Base-by-base conservation (phyloP, 257 asterid species). In the Coffea canephora region DNA sequence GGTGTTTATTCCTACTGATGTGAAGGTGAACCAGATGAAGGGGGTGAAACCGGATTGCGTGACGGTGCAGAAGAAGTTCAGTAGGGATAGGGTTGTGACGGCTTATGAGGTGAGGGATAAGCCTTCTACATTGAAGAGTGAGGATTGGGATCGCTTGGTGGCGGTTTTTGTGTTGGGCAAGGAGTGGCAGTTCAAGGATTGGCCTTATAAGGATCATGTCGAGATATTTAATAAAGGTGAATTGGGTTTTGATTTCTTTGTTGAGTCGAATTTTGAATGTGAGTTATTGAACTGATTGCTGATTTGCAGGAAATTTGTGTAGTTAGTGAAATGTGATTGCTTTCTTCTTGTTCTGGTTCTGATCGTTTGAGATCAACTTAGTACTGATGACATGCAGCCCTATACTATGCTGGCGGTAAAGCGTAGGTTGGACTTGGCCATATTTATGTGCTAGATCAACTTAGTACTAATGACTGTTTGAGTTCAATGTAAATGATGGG, bases 91-190 rank as follows among this genome's bases (percentile, higher is more conserved):
- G 27, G 97, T 90, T 72, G 98, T 94, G 78, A 87, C 97, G 3
- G 99, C 99, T 36, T 96, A 96, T 81, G 99, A 96, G 91, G 98
- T 96, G 50, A 91, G 99, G 82, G 99, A 96, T 82, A 96, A 96
- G 89, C 99, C 99, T 1, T 89, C 98, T 19, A 91, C 96, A 0
- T 69, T 96, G 83, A 96, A 96, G 87, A 83, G 88, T 41, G 98
- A 96, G 59, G 99, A 96, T 59, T 96, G 99, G 99, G 98, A 96
- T 46, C 96, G 99, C 0, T 98, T 96, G 73, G 99, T 96, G 49
- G 98, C 99, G 0, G 99, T 96, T 66, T 96, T 96, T 76, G 99
- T 96, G 84, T 91, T 96, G 76, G 99, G 99, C 76, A 96, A 94
- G 87, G 99, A 96, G 76, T 96, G 99, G 99, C 99, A 96, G 90